Base-by-base conservation (phyloP, 306 rosid species). In the Trichosanthes truncata region DNA sequence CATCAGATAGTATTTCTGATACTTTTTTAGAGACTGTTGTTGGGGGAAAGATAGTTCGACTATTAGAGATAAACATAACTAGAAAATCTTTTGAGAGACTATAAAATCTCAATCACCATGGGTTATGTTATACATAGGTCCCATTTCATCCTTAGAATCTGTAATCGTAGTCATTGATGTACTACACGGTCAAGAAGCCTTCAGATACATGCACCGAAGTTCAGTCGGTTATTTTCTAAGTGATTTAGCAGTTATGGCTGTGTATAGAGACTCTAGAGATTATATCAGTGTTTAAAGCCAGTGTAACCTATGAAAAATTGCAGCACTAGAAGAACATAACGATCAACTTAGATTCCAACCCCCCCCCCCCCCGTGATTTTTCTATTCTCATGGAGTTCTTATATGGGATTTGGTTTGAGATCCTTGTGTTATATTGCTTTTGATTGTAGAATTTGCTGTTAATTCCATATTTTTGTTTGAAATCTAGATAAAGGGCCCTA, bases 401-500 rank as follows among this genome's bases (percentile, higher is more conserved):
- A 29, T 46, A 74, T 74, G 23, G 10, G 59, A 14, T 35, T 67
- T 25, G 38, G 38, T 25, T 21, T 80, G 5, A 61, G 11, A 31
- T 52, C 56, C 21, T 12, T 20, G 78, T 53, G 41, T 29, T 74
- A 6, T 52, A 43, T 8, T 26, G 33, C 12, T 62, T 14, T n/a
- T n/a, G 4, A 29, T 48, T 80, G 29, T 49, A 29, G 68, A 80
- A 51, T 53, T 82, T 83, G 3, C 9, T 26, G 38, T 62, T 62
- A 9, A 81, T 41, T 29, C 25, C 43, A 38, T 45, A 14, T 65
- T 81, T 51, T 80, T 56, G 76, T 78, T 59, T 15, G 52, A 80
- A 81, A 82, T 25, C 53, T 82, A 96, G 98, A 82, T 93, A 13
- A 96, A 91, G 82, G 99, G 98, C 20, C 99, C 99, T 62, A 18